Percentiles rank a stretch among this genome's conserved stretches.
Conservation (phyloP, 768 basidiomycete genomes). For the Panaeolus papilionaceus region DNA sequence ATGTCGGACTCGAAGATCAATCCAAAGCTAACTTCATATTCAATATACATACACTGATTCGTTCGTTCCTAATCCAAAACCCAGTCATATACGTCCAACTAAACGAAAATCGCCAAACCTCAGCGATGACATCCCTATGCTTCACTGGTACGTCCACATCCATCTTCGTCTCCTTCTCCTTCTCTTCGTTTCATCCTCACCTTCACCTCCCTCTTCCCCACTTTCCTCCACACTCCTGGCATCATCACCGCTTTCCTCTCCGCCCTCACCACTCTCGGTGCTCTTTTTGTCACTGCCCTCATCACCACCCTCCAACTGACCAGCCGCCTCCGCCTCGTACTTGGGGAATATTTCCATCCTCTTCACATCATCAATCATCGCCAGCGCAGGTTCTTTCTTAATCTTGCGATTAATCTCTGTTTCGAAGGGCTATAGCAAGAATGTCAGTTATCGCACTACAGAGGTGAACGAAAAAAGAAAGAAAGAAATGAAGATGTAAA, state of each 20-base stretch:
- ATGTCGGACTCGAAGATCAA: no score
- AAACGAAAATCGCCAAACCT: constrained; percentile 52
- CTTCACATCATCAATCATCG: constrained; percentile 43
- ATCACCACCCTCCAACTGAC: no score
- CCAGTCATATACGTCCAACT: no score
- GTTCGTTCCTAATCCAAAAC: no score
- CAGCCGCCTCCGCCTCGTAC: no score
- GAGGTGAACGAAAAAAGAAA: neutral
- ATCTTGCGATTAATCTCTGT: constrained; percentile 82
- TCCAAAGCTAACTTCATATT: no score
- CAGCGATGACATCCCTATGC: constrained; percentile 44
- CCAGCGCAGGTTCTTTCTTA: constrained; percentile 74
- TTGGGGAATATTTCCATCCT: constrained; percentile 30
- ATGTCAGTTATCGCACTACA: neutral
- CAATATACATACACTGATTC: no score
- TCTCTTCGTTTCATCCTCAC: neutral
- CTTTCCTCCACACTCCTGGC: neutral
- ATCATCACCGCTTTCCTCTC: constrained; percentile 2
- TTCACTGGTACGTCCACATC: neutral
- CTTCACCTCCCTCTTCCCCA: neutral
- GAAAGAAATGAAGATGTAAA: neutral
- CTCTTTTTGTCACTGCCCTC: neutral
- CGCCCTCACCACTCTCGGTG: constrained; percentile 9
- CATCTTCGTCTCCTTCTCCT: neutral
- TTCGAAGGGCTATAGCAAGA: constrained; percentile 73